Evolutionary conservation across 192 early-diverging fungal species (phyloP).

Genomic region (Physocladia obscura): DNA sequence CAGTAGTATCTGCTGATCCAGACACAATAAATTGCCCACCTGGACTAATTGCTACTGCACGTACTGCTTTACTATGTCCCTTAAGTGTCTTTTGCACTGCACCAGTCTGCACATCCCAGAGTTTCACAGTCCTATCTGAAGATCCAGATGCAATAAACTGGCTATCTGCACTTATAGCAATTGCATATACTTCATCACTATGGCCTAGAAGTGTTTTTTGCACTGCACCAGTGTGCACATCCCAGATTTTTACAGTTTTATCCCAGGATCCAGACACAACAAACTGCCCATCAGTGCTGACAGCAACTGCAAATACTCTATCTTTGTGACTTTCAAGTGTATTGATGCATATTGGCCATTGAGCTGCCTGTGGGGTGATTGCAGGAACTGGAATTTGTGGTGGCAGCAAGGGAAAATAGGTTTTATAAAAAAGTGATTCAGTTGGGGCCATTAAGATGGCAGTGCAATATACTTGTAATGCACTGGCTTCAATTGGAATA

Average conservation of each 20-base stretch:
- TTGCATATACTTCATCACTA: constrained; percentile 77
- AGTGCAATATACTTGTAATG: not conserved
- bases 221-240: constrained; percentile 57
- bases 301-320: not conserved
- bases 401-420: constrained; percentile 12
- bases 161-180: no score
- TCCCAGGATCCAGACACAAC: no score
- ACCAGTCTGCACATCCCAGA: constrained; percentile 80
- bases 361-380: not conserved
- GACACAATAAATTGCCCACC: constrained; percentile 81
- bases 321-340: not conserved
- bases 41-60: constrained; percentile 86
- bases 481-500: not conserved
- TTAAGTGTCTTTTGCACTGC: constrained; percentile 57
- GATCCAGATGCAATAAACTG: constrained; percentile 41
- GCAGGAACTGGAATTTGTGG: not conserved
- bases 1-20: constrained; percentile 40
- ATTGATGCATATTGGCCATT: not conserved
- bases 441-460: not conserved
- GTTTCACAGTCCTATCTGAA: constrained; percentile 75
- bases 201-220: constrained; percentile 67
- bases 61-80: constrained; percentile 82
- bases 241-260: no score
- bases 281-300: not conserved
- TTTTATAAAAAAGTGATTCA: not conserved